Evolutionary conservation across 106 monocot species (phyloP).

Genomic region (Allium cepa): DNA sequence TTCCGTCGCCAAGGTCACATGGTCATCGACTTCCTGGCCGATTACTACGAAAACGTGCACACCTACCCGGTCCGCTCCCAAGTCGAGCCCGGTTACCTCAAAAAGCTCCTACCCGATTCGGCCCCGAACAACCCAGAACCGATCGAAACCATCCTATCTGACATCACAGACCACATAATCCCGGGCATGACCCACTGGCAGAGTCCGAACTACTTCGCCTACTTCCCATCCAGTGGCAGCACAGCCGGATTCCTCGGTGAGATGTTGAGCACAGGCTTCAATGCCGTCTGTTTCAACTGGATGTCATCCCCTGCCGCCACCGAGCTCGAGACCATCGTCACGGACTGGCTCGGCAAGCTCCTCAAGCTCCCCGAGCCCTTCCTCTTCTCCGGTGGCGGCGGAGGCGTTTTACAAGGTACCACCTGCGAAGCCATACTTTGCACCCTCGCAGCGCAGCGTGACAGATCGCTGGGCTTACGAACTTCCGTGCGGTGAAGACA

Average conservation of each 20-base stretch:
- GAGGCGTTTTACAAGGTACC: slow-evolving; percentile 34
- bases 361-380: slow-evolving; percentile 24
- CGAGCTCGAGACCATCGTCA: slow-evolving; percentile 36
- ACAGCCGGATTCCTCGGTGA: slow-evolving; percentile 33
- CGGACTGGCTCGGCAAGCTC: slow-evolving; percentile 42
- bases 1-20: slow-evolving; percentile 15
- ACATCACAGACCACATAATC: slow-evolving; percentile 14
- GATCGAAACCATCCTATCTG: slow-evolving; percentile 6
- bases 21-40: slow-evolving; percentile 17
- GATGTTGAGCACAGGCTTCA: slow-evolving; percentile 30
- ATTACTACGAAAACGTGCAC: slow-evolving; percentile 9
- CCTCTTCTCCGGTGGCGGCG: slow-evolving; percentile 19
- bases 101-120: slow-evolving; percentile 6
- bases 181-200: slow-evolving; percentile 50
- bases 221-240: slow-evolving; percentile 31
- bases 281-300: slow-evolving; percentile 43
- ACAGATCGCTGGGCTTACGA: slow-evolving; percentile 34
- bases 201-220: slow-evolving; percentile 52
- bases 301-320: slow-evolving; percentile 41
- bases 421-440: slow-evolving; percentile 41
- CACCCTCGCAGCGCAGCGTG: slow-evolving; percentile 37
- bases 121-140: slow-evolving; percentile 10
- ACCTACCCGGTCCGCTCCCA: slow-evolving; percentile 12
- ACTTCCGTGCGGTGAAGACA: slow-evolving; percentile 28
- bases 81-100: slow-evolving; percentile 21